Percentiles rank a stretch among this genome's conserved stretches.
Evolutionary conservation across 208 protist species (phyloP).

Genomic region (Trypanosoma rangeli): DNA sequence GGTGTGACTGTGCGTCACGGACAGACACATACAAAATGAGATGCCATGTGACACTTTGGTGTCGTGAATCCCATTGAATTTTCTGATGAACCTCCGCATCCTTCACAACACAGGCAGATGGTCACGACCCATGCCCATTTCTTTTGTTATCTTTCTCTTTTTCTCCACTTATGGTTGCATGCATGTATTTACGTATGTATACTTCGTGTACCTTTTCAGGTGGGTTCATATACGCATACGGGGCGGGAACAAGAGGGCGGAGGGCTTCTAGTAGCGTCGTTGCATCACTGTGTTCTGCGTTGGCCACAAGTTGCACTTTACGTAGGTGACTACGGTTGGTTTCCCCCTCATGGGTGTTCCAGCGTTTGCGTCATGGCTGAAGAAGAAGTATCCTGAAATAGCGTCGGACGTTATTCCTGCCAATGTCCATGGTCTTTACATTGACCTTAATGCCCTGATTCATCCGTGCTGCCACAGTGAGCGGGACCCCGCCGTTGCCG

Average conservation of each 20-base stretch:
- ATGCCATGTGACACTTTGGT: no score
- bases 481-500: conserved; percentile 52
- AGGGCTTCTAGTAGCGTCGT: background rate
- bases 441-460: conserved; percentile 96
- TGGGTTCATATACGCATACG: background rate
- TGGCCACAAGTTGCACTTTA: background rate
- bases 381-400: conserved; percentile 78
- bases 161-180: background rate
- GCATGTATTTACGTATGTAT: conserved; percentile 10
- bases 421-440: conserved; percentile 89
- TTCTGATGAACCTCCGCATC: background rate
- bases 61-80: background rate
- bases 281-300: background rate
- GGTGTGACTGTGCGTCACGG: no score
- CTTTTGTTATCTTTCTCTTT: conserved; percentile 11
- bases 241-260: background rate
- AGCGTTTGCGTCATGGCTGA: conserved; percentile 81
- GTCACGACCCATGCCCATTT: background rate
- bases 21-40: no score
- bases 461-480: conserved; percentile 98
- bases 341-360: conserved; percentile 72
- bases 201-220: background rate
- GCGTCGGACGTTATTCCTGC: conserved; percentile 37
- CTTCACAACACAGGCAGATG: background rate
- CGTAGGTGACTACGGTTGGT: background rate